phyloP scores from a whole-genome alignment of 2,329 filamentous ascomycete genomes.

The Cryphonectria naterciae region DNA sequence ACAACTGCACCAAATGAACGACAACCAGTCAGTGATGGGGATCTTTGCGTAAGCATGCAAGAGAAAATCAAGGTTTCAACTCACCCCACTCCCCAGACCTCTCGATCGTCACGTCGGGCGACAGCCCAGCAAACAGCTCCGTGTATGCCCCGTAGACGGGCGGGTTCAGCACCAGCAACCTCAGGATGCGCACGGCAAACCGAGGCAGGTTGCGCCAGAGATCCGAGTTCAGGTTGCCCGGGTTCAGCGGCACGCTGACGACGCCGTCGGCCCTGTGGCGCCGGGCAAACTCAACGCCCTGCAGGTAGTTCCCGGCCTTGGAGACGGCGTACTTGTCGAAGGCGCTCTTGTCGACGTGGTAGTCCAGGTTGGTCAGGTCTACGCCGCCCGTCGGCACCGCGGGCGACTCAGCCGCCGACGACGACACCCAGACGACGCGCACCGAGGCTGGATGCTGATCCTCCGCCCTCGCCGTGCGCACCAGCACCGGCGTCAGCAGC shows the following conservation, averaged over 20 bases:
- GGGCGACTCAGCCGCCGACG: constrained; percentile 21
- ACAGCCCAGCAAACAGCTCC: constrained; percentile 44
- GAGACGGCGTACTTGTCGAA: constrained; percentile 32
- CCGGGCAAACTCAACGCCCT: constrained; percentile 34
- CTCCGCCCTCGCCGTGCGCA: constrained; percentile 13
- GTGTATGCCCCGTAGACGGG: constrained; percentile 43
- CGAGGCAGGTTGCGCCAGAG: constrained; percentile 26
- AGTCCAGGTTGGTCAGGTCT: constrained; percentile 23
- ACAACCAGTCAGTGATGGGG: too few species aligned
- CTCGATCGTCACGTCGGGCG: constrained; percentile 40
- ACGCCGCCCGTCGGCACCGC: constrained; percentile 16
- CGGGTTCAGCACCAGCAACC: constrained; percentile 29
- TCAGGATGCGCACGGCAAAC: not conserved
- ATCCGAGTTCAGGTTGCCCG: constrained; percentile 36
- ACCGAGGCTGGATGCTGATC: constrained; percentile 11
- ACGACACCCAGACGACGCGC: constrained; percentile 26
- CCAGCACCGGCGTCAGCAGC: constrained; percentile 26
- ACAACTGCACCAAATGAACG: constrained; percentile 34
- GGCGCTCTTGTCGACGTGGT: constrained; percentile 14
- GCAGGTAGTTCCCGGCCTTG: constrained; percentile 35
- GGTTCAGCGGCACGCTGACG: constrained; percentile 35
- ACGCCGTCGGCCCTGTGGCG: constrained; percentile 33
- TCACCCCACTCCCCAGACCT: constrained; percentile 34
- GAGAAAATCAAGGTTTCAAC: not conserved
- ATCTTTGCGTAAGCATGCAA: too few species aligned